These are phyloP conservation scores for Penicillium crystallinum DNA, from an alignment of 495 filamentous ascomycete species.

Conservation along the genomic window DNA sequence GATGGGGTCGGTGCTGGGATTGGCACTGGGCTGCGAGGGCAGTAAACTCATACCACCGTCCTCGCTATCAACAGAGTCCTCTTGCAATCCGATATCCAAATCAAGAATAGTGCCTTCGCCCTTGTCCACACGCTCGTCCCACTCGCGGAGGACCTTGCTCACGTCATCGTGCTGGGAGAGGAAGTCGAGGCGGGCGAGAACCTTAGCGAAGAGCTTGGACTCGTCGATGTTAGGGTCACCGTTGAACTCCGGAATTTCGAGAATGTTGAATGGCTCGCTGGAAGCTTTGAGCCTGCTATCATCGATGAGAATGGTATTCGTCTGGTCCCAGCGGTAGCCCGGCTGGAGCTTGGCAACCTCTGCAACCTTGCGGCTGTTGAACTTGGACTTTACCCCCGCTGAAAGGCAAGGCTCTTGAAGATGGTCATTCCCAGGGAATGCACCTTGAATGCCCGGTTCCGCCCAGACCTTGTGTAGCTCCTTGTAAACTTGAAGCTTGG, in stretches of 20 bases:
- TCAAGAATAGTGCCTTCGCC: conserved; percentile 21
- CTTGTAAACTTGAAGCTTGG: conserved; percentile 86
- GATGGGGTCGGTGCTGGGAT: not conserved
- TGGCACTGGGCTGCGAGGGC: not conserved
- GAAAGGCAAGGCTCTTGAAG: not conserved
- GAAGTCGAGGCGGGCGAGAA: conserved; percentile 28
- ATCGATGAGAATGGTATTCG: conserved; percentile 87
- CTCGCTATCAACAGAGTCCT: conserved; percentile 3
- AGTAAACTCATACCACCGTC: conserved; percentile 17
- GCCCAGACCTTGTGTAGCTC: conserved; percentile 67
- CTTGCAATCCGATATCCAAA: conserved; percentile 10
- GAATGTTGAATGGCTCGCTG: conserved; percentile 76
- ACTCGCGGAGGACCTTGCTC: conserved; percentile 31
- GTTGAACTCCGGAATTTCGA: conserved; percentile 73
- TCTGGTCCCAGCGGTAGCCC: conserved; percentile 59
- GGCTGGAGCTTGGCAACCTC: not conserved
- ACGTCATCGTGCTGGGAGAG: conserved; percentile 37
- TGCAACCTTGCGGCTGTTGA: not conserved
- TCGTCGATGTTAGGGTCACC: conserved; percentile 25
- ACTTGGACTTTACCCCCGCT: not conserved
- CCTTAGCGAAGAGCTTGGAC: conserved; percentile 26
- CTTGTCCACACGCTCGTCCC: conserved; percentile 16
- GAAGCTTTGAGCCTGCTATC: conserved; percentile 74
- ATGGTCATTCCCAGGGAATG: conserved; percentile 35
- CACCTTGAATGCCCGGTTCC: conserved; percentile 43